Conservation (phyloP, 805 yeast genomes). For the Lipomyces orientalis region DNA sequence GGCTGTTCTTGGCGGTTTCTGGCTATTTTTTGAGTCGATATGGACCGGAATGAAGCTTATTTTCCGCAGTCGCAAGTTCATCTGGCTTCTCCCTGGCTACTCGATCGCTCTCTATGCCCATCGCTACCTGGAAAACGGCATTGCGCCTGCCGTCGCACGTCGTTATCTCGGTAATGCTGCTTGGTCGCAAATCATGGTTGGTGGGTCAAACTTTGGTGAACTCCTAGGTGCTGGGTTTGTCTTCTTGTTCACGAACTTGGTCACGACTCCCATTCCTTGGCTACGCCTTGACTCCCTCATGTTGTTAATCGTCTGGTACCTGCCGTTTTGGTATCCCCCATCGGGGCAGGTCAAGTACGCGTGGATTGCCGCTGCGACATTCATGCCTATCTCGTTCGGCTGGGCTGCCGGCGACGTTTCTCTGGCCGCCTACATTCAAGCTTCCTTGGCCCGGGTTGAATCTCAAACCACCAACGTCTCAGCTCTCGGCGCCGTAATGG, state of each 20-base stretch:
- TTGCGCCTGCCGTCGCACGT: background rate
- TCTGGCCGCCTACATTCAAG: background rate
- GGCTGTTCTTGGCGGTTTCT: background rate
- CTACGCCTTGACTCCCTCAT: background rate
- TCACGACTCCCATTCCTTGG: background rate
- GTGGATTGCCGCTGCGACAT: background rate
- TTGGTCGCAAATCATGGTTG: background rate
- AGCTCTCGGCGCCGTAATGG: background rate
- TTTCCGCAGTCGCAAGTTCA: background rate
- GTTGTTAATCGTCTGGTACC: conserved; percentile 1
- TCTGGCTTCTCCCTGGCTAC: conserved; percentile 1
- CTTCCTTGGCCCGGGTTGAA: background rate
- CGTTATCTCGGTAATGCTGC: background rate
- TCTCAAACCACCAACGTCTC: background rate
- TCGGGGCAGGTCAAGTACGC: background rate
- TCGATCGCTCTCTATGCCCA: background rate
- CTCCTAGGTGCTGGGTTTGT: background rate
- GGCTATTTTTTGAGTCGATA: background rate
- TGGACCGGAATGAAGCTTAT: background rate
- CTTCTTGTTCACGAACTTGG: background rate
- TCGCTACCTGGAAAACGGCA: background rate
- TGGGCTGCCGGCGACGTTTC: conserved; percentile 1
- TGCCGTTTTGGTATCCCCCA: background rate
- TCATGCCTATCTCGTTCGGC: background rate
- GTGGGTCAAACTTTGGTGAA: background rate